Evolutionary conservation across 1,284 basidiomycete species (phyloP).

Genomic region (Cryptococcus maquisensis): DNA sequence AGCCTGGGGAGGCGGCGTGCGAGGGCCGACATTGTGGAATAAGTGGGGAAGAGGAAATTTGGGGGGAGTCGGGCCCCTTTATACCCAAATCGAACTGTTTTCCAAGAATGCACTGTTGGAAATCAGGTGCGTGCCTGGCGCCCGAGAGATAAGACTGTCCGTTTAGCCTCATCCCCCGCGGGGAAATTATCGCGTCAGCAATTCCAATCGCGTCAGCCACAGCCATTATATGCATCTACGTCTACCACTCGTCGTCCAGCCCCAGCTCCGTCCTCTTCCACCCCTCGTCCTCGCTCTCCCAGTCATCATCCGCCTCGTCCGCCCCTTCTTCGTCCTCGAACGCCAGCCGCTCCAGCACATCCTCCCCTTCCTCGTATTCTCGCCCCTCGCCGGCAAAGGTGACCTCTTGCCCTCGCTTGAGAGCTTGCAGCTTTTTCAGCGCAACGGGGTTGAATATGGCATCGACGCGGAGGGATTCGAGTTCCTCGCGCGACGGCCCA

Average conservation of each 20-base stretch:
- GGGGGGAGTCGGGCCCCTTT: no score
- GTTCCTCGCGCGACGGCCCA: conserved; percentile 3
- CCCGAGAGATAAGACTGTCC: no score
- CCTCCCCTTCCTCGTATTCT: conserved; percentile 14
- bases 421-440: conserved; percentile 24
- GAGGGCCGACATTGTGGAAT: neutral
- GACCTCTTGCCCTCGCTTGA: conserved; percentile 36
- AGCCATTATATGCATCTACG: neutral
- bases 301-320: conserved; percentile 11
- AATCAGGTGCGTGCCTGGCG: no score
- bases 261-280: conserved; percentile 26
- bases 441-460: conserved; percentile 37
- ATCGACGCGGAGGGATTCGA: conserved; percentile 33
- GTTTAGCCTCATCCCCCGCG: no score
- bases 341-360: conserved; percentile 5
- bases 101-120: no score
- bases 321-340: conserved; percentile 1
- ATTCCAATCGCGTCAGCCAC: neutral
- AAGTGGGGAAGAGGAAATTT: neutral
- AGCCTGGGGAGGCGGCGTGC: conserved; percentile 7
- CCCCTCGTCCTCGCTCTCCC: conserved; percentile 31
- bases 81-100: no score
- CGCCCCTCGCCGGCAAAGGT: conserved; percentile 23
- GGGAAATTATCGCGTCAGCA: neutral
- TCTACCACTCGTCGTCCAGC: conserved; percentile 21